Evolutionary conservation across 768 basidiomycete genomes (phyloP).

Genomic region (Goffeauzyma gilvescens): DNA sequence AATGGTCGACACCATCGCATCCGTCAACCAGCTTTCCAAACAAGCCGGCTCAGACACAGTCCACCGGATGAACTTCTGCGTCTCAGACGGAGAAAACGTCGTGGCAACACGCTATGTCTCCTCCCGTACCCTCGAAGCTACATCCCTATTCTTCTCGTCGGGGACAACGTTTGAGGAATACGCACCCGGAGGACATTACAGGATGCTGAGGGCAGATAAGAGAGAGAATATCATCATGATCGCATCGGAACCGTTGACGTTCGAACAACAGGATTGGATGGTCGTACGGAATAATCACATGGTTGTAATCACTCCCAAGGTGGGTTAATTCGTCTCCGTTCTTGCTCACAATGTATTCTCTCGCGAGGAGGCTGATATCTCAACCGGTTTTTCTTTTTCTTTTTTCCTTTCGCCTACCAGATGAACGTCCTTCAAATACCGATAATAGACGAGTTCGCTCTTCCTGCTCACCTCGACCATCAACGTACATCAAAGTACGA

Average conservation of each 20-base stretch:
- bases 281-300: slow-evolving; percentile 93
- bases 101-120: slow-evolving; percentile 90
- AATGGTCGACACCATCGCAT: slow-evolving; percentile 70
- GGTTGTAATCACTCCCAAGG: slow-evolving; percentile 85
- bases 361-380: neutral
- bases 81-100: slow-evolving; percentile 85
- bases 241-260: slow-evolving; percentile 74
- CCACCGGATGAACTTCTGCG: slow-evolving; percentile 83
- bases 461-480: no score
- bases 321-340: slow-evolving; percentile 31
- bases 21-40: slow-evolving; percentile 56
- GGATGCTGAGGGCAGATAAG: slow-evolving; percentile 89
- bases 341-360: neutral
- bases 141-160: slow-evolving; percentile 89
- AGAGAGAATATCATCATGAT: slow-evolving; percentile 79
- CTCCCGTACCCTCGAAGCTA: slow-evolving; percentile 74
- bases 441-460: no score
- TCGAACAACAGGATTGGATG: slow-evolving; percentile 98
- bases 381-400: neutral
- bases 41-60: slow-evolving; percentile 42
- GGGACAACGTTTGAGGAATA: slow-evolving; percentile 87
- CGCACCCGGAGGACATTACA: slow-evolving; percentile 70
- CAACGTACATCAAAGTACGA: no score
- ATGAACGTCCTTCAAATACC: slow-evolving; percentile 78
- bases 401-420: slow-evolving; percentile 10